Conservation (phyloP, 116 monocot species). For the Dioscorea cayenensis region DNA sequence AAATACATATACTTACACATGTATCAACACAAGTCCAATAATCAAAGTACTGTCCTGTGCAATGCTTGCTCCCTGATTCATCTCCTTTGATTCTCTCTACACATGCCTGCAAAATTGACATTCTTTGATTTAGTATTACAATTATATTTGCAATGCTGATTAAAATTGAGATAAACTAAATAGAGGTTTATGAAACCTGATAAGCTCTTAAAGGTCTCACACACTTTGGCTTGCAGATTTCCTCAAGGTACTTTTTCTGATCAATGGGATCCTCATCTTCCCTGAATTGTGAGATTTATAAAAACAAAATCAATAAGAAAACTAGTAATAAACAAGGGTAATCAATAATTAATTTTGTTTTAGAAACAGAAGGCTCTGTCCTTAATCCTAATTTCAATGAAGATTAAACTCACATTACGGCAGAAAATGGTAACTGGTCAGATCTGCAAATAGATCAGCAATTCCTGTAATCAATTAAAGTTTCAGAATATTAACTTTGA, state of each 20-base stretch:
- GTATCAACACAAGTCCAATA: conserved; percentile 23
- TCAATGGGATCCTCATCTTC: conserved; percentile 20
- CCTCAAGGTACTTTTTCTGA: conserved; percentile 23
- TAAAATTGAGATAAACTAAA: no score
- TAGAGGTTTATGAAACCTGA: conserved; percentile 5
- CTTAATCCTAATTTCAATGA: no score
- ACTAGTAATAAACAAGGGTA: no score
- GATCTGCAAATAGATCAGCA: no score
- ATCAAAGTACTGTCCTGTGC: conserved; percentile 19
- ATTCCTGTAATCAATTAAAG: no score
- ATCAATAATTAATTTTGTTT: no score
- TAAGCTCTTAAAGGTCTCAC: conserved; percentile 23
- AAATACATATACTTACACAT: conserved; percentile 14
- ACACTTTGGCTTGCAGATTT: conserved; percentile 18
- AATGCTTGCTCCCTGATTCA: conserved; percentile 24
- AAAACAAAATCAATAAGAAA: no score
- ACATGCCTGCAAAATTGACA: conserved; percentile 10
- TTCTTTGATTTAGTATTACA: background rate
- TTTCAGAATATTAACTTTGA: no score
- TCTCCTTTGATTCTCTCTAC: conserved; percentile 10
- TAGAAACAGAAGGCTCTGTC: no score
- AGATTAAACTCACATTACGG: no score
- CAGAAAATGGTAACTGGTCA: no score
- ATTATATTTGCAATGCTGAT: background rate
- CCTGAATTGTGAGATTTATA: conserved; percentile 2